A percentile compares a stretch with the other conserved stretches of the same genome.
These are phyloP conservation scores for Botryosphaeria dothidea DNA, from an alignment of 2,329 filamentous ascomycete genomes.

Conservation along the genomic window DNA sequence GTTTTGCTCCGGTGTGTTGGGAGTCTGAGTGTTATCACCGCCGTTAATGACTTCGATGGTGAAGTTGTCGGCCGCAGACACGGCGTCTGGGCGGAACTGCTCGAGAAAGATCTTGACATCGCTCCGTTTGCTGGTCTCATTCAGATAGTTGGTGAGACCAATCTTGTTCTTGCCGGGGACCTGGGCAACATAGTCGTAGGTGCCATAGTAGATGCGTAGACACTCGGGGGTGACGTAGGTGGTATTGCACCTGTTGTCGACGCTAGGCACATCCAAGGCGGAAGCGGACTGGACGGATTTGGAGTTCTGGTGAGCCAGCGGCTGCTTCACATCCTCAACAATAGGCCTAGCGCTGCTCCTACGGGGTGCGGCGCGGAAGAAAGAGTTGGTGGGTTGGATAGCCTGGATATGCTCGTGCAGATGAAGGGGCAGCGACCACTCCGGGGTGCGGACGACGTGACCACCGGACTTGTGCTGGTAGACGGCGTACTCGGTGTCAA, in stretches of 20 bases:
- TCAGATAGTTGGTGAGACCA: conserved; percentile 52
- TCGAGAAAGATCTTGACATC: conserved; percentile 20
- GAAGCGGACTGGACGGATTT: neutral
- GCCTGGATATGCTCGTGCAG: conserved; percentile 61
- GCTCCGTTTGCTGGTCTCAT: conserved; percentile 46
- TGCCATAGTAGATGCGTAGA: conserved; percentile 44
- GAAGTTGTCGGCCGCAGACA: conserved; percentile 17
- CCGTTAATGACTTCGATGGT: conserved; percentile 21
- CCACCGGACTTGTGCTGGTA: conserved; percentile 58
- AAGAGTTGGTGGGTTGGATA: conserved; percentile 63
- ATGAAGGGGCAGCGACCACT: conserved; percentile 60
- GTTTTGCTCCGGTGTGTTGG: conserved; percentile 20
- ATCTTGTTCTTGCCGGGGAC: conserved; percentile 47
- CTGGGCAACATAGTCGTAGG: conserved; percentile 44
- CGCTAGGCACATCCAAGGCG: conserved; percentile 10
- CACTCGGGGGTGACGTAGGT: conserved; percentile 44
- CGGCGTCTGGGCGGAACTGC: conserved; percentile 21
- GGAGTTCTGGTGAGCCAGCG: neutral
- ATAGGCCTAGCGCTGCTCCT: conserved; percentile 26
- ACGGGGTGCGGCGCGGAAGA: conserved; percentile 44
- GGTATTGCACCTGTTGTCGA: conserved; percentile 36
- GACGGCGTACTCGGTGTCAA: conserved; percentile 51
- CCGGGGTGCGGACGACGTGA: conserved; percentile 52
- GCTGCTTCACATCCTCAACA: neutral
- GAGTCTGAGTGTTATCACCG: conserved; percentile 18